phyloP scores from a whole-genome alignment of 257 asterid genomes.

The Avicennia marina region DNA sequence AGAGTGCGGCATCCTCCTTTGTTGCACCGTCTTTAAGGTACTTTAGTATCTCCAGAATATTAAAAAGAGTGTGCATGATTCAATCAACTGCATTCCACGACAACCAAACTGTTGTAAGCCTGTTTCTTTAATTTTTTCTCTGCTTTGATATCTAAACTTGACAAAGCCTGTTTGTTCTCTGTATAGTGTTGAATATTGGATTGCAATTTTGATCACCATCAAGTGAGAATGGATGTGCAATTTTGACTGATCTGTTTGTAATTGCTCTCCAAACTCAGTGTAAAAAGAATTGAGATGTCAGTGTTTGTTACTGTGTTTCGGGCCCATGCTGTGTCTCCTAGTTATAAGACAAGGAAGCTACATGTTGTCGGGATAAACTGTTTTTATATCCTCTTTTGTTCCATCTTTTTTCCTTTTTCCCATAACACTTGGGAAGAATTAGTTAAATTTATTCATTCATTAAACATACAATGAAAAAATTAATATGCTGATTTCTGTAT shows the following conservation, averaged over 20 bases:
- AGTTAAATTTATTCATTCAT: too few species aligned
- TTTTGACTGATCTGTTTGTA: background rate
- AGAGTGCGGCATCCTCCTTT: conserved; percentile 97
- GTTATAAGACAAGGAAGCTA: too few species aligned
- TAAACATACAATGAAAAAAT: too few species aligned
- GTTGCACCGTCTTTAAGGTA: conserved; percentile 98
- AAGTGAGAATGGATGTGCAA: background rate
- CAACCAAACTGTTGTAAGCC: conserved; percentile 2
- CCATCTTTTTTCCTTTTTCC: too few species aligned
- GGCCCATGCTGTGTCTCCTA: too few species aligned
- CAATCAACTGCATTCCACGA: background rate
- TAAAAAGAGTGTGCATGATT: background rate
- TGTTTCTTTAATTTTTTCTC: background rate
- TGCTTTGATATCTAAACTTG: background rate
- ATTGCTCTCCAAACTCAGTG: background rate
- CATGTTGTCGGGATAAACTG: too few species aligned
- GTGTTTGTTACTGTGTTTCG: too few species aligned
- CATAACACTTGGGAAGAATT: too few species aligned
- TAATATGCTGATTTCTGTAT: too few species aligned
- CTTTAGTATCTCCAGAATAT: conserved; percentile 14
- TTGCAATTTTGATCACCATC: background rate
- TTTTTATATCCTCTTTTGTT: too few species aligned
- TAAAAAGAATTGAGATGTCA: background rate
- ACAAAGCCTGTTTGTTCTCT: background rate
- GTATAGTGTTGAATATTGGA: conserved; percentile 7